Evolutionary conservation across 768 basidiomycete genomes (phyloP), one percentile per base, ranked within the genome.

Genomic region (Termitomyces sp.): DNA sequence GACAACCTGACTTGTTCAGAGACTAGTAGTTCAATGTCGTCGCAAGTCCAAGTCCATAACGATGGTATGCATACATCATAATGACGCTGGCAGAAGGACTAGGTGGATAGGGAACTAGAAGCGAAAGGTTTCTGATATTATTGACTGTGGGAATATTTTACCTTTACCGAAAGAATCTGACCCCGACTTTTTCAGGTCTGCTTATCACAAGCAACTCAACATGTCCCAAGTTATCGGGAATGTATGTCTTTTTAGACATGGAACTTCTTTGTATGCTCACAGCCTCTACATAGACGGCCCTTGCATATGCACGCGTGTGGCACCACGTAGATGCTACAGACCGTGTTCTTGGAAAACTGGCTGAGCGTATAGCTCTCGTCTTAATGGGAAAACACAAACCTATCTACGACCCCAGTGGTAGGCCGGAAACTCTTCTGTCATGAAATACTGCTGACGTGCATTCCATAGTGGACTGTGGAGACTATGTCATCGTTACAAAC

Each of bases 341-440:
- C 64, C 85, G 95, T 40, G 77, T 94, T n/a, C 79, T 98, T 17
- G 97, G 97, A 68, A 93, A 95, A 77, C 81, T 98, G 10, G 95
- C 97, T 6, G 87, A 91, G 64, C 82, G 93, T 37, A 97, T 99
- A 64, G 96, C 97, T 3, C 82, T 92, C 56, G 94, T 94, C 33
- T 80, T 99, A 46, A 98, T 98, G 96, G 97, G 96, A 67, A 99
- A 98, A 74, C 94, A 98, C 71, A 99, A 98, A 68, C 95, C 96
- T 6, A 92, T 95, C 41, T 98, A 91, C 65, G 94, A 98, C 72
- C 93, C 92, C 10, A 81, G 87, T 62, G 83, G 96, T 94, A 60
- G 57, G 87, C 74, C 7, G 41, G 5, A 9, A 41, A 9, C 9
- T 2, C 30, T 19, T 40, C 5, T 19, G 50, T 3, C 9, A 37